Evolutionary conservation across 805 yeast species (phyloP), one percentile per base, ranked within the genome.

Genomic region (Candida hispaniensis): DNA sequence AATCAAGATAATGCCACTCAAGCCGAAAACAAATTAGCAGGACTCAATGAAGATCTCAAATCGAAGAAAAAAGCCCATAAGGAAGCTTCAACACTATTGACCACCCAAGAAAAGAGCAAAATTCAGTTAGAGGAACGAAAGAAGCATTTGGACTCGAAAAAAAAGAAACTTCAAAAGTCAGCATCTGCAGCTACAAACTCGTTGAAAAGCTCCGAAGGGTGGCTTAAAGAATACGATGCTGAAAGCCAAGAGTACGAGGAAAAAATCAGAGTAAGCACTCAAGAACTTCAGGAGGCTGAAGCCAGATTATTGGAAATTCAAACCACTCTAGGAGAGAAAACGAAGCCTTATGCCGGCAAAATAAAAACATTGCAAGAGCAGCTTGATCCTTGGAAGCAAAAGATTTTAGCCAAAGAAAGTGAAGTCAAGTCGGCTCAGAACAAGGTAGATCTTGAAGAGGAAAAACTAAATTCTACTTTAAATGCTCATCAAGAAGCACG

Each of bases 321-420:
- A 47, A 45, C 63, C 6, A 72, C 71, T 17, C 64, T 91, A 28
- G 73, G 82, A 6, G 76, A 72, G 29, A 81, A 82, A 51, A 88
- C 97, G 0, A 66, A 73, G 7, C 73, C 60, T 2, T 66, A 78
- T 38, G 71, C 86, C 1, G 67, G 64, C 6, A 68, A 79, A 47
- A 78, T 86, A 34, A 79, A 72, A 44, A 47, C 49, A 9, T 57
- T 74, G 23, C 86, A 81, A 51, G 65, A 63, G 6, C 64, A 76
- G 41, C 58, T 83, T 5, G 86, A 80, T 45, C 98, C 97, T 0
- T 83, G 93, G 86, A 73, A 72, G 41, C 75, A 69, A 16, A 67
- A 73, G 43, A 58, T 85, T 18, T 74, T 69, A 41, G 66, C 68
- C 10, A 74, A 75, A 39, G 73, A 73, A 38, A 68, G 79, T 9